Base-by-base conservation (phyloP, 208 protist genomes). In the Trypanosoma lewisi region DNA sequence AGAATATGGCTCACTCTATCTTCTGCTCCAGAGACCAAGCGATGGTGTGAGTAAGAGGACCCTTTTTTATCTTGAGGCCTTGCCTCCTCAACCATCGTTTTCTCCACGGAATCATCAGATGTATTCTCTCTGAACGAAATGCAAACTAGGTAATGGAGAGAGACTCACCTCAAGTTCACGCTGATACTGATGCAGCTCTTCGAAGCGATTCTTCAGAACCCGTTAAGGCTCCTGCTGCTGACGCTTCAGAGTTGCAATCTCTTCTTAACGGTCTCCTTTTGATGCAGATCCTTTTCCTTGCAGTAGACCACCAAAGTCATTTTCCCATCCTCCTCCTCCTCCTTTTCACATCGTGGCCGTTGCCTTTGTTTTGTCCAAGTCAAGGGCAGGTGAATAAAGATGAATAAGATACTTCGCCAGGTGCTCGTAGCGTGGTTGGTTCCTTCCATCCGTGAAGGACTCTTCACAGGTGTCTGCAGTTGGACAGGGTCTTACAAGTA, bases 331-430 rank as follows among this genome's bases (percentile, higher is more conserved):
- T 2, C 4, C 42, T 9, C 23, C 42, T 9, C 42, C 8, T 47
- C 42, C 8, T 47, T 7, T 19, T 9, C 42, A 14, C 4, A 3
- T 23, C 23, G 42, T 19, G 42, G 17, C 42, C n/a, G n/a, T n/a
- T n/a, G n/a, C n/a, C n/a, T n/a, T n/a, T n/a, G n/a, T n/a, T n/a
- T 53, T 58, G 12, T 70, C 53, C 34, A 70, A 49, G 55, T 70
- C 54, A 16, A 70, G 52, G 14, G 50, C 49, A 42, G 64, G 64
- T n/a, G 64, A 62, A 37, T 70, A 70, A 30, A 70, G 64, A 37
- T 62, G 47, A 57, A 70, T 63, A 33, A 70, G 28, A 70, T 70
- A 70, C 45, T 70, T 62, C 21, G 56, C 64, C 27, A 70, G 21
- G 45, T 63, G 64, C 19, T 63, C 64, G 41, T 70, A 70, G 21